phyloP scores from a whole-genome alignment of 1,284 basidiomycete species.

The Pseudozyma thailandica region DNA sequence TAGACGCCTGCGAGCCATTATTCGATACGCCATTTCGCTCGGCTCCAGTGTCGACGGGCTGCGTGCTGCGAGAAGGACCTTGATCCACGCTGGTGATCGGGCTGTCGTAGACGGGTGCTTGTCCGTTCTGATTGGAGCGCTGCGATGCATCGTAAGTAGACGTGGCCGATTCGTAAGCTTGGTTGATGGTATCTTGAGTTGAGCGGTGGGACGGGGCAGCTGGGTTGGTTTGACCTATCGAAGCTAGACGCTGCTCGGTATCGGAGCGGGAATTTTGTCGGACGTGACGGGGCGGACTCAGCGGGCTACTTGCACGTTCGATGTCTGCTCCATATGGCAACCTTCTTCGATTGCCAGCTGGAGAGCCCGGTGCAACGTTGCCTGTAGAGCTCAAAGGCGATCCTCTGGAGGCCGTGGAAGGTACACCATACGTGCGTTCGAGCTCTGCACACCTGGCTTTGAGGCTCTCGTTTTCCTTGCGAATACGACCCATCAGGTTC shows the following conservation, averaged over 20 bases:
- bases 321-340: constrained; percentile 21
- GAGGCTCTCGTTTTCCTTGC: constrained; percentile 60
- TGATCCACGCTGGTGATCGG: constrained; percentile 39
- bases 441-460: constrained; percentile 45
- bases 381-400: constrained; percentile 26
- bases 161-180: constrained; percentile 6
- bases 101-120: constrained; percentile 20
- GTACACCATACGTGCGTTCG: constrained; percentile 23
- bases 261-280: constrained; percentile 38
- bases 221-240: constrained; percentile 1
- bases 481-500: constrained; percentile 60
- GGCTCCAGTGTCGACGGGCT: constrained; percentile 27
- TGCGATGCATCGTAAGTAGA: constrained; percentile 4
- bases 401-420: constrained; percentile 11
- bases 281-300: constrained; percentile 29
- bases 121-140: constrained; percentile 18
- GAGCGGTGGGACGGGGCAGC: neutral
- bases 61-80: constrained; percentile 27
- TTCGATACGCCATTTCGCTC: constrained; percentile 6
- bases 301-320: constrained; percentile 38
- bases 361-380: constrained; percentile 25
- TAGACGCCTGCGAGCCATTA: constrained; percentile 39
- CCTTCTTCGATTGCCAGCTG: constrained; percentile 35
- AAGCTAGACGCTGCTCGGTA: constrained; percentile 17
- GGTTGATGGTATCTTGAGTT: neutral